These are phyloP conservation scores for Cladorrhinum sp. DNA, from an alignment of 2,329 filamentous ascomycete genomes.

Conservation along the genomic window DNA sequence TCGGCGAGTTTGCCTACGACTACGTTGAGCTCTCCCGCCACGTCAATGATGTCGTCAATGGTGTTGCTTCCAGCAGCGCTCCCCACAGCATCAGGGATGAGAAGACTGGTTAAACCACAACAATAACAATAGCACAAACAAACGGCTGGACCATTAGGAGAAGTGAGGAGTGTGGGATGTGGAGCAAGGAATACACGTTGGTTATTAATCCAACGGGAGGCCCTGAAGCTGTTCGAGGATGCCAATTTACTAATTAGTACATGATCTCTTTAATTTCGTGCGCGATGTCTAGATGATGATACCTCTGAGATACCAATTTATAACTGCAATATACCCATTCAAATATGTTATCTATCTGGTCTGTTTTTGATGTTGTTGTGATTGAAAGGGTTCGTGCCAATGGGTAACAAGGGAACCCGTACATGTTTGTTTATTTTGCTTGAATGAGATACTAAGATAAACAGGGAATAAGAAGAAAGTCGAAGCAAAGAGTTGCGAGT, in stretches of 20 bases:
- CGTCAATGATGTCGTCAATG: constrained; percentile 22
- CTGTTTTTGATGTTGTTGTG: background rate
- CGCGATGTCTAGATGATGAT: background rate
- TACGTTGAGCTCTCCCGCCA: constrained; percentile 66
- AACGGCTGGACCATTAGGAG: background rate
- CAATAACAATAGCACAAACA: background rate
- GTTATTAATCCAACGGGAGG: background rate
- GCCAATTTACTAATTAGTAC: background rate
- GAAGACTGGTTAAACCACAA: constrained; percentile 17
- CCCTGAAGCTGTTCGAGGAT: background rate
- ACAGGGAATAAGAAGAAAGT: too few species aligned
- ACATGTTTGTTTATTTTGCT: too few species aligned
- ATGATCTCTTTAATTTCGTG: background rate
- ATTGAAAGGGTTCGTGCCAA: too few species aligned
- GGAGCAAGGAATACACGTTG: background rate
- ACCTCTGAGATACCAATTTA: background rate
- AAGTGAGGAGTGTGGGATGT: background rate
- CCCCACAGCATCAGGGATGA: constrained; percentile 25
- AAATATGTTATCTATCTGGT: background rate
- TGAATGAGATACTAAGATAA: too few species aligned
- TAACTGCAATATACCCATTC: background rate
- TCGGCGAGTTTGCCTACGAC: constrained; percentile 81
- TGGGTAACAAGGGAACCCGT: too few species aligned
- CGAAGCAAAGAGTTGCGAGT: too few species aligned
- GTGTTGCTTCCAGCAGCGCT: constrained; percentile 23